Base-by-base conservation (phyloP, 2,329 filamentous ascomycete species). In the Fusarium devonianum region DNA sequence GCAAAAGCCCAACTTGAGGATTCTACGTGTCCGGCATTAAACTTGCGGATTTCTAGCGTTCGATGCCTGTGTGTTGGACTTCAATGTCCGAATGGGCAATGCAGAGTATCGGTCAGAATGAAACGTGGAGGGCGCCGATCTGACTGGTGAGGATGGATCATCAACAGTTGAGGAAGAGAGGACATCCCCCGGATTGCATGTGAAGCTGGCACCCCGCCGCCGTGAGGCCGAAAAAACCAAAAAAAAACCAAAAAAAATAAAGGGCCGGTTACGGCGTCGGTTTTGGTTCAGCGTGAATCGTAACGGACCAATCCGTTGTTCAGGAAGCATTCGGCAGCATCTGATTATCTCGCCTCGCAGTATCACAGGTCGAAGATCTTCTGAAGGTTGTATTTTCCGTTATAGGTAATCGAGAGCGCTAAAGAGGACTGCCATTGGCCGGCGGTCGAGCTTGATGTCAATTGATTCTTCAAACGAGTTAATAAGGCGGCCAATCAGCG, bases 381-480 rank as follows among this genome's bases (percentile, higher is more conserved):
- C n/a, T 55, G 44, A 11, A 25, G 4, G 43, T 40, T 36, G 33
- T 37, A 35, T 50, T 64, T 59, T 29, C 51, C 49, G 47, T 48
- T 53, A 49, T 42, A 39, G 47, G 38, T 13, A 34, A 43, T 29
- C 21, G 34, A 41, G 40, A 48, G 18, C 33, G 30, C 32, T 35
- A 47, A 29, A 34, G 21, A 29, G 16, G 23, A 22, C 35, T 21
- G 30, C 11, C 35, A 65, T 65, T 65, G 63, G 63, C 18, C 29
- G 30, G 34, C 17, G 33, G 12, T 22, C 37, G 34, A 60, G 38
- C 37, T 60, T 52, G 59, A 65, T 65, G 63, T 49, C 63, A 65
- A 65, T 65, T 65, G 50, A 65, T 65, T 65, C 56, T 65, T 60
- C 58, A 64, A 65, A 65, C 63, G 46, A 43, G 55, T 50, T 56